Base-by-base conservation (phyloP, 192 early-diverging fungal species). In the Coemansia sp. region DNA sequence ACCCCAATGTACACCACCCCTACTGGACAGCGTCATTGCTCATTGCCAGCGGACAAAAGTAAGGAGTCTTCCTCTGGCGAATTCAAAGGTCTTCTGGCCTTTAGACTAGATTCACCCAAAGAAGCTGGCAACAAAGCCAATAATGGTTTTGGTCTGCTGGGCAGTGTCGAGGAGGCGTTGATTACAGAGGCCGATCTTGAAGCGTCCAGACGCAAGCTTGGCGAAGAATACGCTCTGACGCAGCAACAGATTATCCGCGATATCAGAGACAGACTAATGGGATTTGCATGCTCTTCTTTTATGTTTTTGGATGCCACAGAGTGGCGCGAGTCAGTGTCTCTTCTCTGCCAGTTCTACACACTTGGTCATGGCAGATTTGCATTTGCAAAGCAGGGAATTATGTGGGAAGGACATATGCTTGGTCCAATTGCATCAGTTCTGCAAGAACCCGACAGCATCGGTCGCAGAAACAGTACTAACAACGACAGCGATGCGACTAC, bases 231-330 rank as follows among this genome's bases (percentile, higher is more conserved):
- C 40, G 65, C 75, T 2, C 52, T 69, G 1, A 82, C 80, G 37
- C 75, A 77, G 63, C 80, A 82, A 56, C 80, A 77, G 62, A 74
- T 77, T 2, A 63, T 82, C 12, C 55, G 72, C 4, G 80, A 82
- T n/a, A 61, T 77, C 22, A 18, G 80, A 1, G 68, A 71, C 58
- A 63, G 80, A 4, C 22, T 77, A 39, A 37, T 65, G 59, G 51
- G 19, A 36, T 82, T 72, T 36, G 36, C 66, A 0, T 39, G 51
- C 49, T 8, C 56, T 12, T 6, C 57, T 48, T 48, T 37, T 47
- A 39, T 19, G 18, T 8, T 0, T 16, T 45, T 26, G 15, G 15
- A 43, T 9, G 6, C 18, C 42, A 6, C 41, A 49, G 57, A 59
- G 21, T 71, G 65, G 69, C 19, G 42, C 15, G 37, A 54, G 1